Base-by-base conservation (phyloP, 2,329 filamentous ascomycete genomes). In the Rosellinia necatrix region DNA sequence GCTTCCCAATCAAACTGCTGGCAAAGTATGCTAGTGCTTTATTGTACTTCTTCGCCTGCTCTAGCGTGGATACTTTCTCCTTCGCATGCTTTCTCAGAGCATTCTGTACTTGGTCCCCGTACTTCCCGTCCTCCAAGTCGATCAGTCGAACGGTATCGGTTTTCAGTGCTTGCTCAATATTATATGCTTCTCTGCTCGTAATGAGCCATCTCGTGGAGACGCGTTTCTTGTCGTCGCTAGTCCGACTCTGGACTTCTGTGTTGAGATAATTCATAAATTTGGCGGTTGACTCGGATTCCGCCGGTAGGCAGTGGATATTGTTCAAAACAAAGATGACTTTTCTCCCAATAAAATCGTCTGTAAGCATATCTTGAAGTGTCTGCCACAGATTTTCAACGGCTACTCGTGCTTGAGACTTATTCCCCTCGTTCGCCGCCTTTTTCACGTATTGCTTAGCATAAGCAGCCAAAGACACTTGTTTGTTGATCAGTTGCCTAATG, bases 11-110 rank as follows among this genome's bases (percentile, higher is more conserved):
- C 2, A 77, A 62, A 47, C 74, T 77, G 32, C 73, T 74, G 0
- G 72, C 73, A 51, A 74, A 77, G 53, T 76, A 77, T 4, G 72
- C 66, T 2, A 77, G 66, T 1, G 75, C 75, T 44, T 72, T 74
- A 52, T 73, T 77, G 51, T 77, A 77, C 0, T 71, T 70, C 48
- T 76, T 76, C 9, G 68, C 60, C 8, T 62, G 60, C 0, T 71
- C 70, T 4, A 77, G 64, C 1, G 62, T 60, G 0, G 68, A 43
- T 0, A 77, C 69, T 43, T 71, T 74, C 32, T 70, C 67, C n/a
- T 73, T 72, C 0, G 74, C 74, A 48, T 72, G 68, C 40, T 68
- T 70, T 17, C 67, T 68, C 19, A 75, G 56, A 7, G 72, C 70
- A 32, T 66, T 64, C 44, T 74, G 72, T 2, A 75, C 72, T 44